Evolutionary conservation across 371 early-diverging fungal species (phyloP), one percentile per base, ranked within the genome.

Genomic region (Syncephalastrum sp.): DNA sequence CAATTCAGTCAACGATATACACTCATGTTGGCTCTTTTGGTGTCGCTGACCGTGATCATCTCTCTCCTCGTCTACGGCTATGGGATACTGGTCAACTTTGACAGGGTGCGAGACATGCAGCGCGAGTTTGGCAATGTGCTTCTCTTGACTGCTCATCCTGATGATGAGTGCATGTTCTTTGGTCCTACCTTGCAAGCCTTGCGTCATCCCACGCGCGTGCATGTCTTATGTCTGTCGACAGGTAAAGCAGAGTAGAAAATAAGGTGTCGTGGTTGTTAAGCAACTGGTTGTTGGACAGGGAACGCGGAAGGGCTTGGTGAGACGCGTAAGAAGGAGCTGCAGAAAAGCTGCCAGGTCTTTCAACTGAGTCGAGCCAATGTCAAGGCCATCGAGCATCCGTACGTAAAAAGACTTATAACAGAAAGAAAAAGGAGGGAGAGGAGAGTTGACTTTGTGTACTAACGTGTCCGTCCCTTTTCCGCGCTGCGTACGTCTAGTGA

Each of bases 141-240:
- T 14, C 69, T 99, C 21, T 78, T 98, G 27, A 94, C 89, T 16
- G 99, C 99, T 21, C 99, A 99, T 77, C 99, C 99, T 1, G 99
- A 99, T 77, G 99, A 99, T 77, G 99, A 99, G 69, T 94, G 94
- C 74, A 96, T 99, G 97, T 99, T 99, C 72, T 99, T 99, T 82
- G 87, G 91, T 12, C 99, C 99, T 0, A 88, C 93, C 12, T 69
- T 94, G 23, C 63, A 73, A 19, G 48, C 77, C 43, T 60, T 76
- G 4, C 63, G 70, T 19, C 38, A 64, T 1, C 27, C 53, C 4
- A 63, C 72, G 12, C 75, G 79, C 7, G 69, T 95, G 15, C 81
- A 81, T 45, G 75, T 93, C 3, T 74, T 96, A 38, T 98, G 96
- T 67, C 70, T 97, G 57, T 94, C 96, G 3, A 88, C 82, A 53